Percentiles rank a stretch among this genome's conserved stretches.
phyloP scores from a whole-genome alignment of 345 rosid species.

The Acer campestre region DNA sequence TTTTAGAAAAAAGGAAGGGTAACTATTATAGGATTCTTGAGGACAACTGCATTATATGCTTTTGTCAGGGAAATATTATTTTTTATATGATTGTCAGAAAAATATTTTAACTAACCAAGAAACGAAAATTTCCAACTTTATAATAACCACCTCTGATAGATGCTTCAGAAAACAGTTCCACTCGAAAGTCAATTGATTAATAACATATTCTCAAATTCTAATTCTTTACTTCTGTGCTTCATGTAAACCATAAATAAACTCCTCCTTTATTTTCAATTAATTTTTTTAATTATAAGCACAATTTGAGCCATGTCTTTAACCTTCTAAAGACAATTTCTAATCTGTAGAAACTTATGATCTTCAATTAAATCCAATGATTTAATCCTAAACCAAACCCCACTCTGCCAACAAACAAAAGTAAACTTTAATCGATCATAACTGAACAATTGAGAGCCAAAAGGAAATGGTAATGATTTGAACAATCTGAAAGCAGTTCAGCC shows the following conservation, averaged over 20 bases:
- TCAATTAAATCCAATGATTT: neutral
- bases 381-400: neutral
- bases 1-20: neutral
- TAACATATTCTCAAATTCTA: neutral
- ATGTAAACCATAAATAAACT: neutral
- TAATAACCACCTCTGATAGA: neutral
- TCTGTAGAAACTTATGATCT: neutral
- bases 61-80: neutral
- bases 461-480: neutral
- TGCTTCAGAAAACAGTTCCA: neutral
- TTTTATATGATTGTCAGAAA: neutral
- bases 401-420: neutral
- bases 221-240: neutral
- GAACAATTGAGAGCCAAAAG: neutral
- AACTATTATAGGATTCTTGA: conserved; percentile 3
- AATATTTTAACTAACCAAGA: neutral
- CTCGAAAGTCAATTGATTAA: neutral
- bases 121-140: neutral
- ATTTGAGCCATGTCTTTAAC: neutral
- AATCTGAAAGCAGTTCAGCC: neutral
- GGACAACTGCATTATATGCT: neutral
- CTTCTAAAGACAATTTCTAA: neutral
- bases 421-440: neutral
- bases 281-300: neutral
- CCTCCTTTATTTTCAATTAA: neutral